A percentile compares a stretch with the other conserved stretches of the same genome.
phyloP scores from a whole-genome alignment of 345 rosid genomes.

The Eutrema yunnanense region DNA sequence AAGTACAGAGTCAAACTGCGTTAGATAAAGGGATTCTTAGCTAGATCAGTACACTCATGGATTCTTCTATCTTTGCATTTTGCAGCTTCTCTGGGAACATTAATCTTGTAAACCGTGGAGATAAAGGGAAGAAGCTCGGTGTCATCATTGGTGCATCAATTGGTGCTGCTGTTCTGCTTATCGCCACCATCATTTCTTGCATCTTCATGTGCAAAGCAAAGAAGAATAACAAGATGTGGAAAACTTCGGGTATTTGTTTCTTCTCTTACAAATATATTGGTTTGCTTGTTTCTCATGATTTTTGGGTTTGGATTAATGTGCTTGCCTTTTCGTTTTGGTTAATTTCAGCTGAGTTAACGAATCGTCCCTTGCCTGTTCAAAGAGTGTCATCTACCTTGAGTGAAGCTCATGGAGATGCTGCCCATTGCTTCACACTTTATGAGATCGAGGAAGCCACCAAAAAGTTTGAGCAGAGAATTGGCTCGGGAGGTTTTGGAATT shows the following conservation, averaged over 20 bases:
- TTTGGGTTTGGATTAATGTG: not conserved
- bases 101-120: slow-evolving; percentile 42
- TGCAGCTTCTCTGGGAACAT: slow-evolving; percentile 70
- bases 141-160: slow-evolving; percentile 58
- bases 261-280: not conserved
- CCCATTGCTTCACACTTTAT: slow-evolving; percentile 66
- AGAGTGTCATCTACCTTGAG: slow-evolving; percentile 49
- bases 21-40: not conserved
- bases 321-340: not conserved
- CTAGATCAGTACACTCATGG: not conserved
- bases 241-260: slow-evolving; percentile 19
- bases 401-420: slow-evolving; percentile 68
- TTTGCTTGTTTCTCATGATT: not conserved
- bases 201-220: slow-evolving; percentile 48
- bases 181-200: slow-evolving; percentile 55
- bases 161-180: slow-evolving; percentile 70
- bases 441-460: slow-evolving; percentile 86
- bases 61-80: not conserved
- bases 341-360: slow-evolving; percentile 24
- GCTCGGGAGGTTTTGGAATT: slow-evolving; percentile 96
- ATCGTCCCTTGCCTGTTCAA: slow-evolving; percentile 45
- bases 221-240: slow-evolving; percentile 29
- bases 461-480: slow-evolving; percentile 74
- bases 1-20: not conserved
- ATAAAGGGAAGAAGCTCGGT: slow-evolving; percentile 41